Evolutionary conservation across 352 stramenopile genomes (phyloP).

Genomic region (Thalassiosira tumida): DNA sequence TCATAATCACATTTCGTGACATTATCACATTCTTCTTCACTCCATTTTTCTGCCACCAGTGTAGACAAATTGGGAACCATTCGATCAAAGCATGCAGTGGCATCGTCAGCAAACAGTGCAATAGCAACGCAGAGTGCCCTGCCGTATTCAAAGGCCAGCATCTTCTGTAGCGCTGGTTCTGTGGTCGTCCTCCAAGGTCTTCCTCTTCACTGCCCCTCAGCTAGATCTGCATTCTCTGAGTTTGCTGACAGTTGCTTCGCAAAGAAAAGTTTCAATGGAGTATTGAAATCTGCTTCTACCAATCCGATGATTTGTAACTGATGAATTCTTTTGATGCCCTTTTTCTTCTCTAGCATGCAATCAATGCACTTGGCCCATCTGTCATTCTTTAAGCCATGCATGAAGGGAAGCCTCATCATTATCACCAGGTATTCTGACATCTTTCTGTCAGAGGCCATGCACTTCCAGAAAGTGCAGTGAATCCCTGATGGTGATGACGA

Average conservation of each 20-base stretch:
- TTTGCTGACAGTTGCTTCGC: conserved; percentile 15
- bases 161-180: background rate
- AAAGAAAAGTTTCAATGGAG: conserved; percentile 38
- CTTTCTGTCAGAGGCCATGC: background rate
- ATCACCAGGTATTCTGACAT: conserved; percentile 35
- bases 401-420: conserved; percentile 57
- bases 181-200: background rate
- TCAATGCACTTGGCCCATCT: conserved; percentile 59
- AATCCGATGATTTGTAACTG: conserved; percentile 76
- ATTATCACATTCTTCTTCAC: background rate
- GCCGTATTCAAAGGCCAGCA: conserved; percentile 19
- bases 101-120: background rate
- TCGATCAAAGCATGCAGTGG: background rate
- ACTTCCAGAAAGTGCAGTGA: conserved; percentile 61
- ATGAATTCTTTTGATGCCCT: conserved; percentile 63
- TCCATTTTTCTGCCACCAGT: conserved; percentile 20
- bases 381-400: conserved; percentile 45
- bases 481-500: conserved; percentile 34
- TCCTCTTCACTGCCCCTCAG: conserved; percentile 4
- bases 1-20: background rate
- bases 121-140: background rate
- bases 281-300: conserved; percentile 73
- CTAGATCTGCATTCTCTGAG: conserved; percentile 12
- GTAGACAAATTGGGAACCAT: conserved; percentile 14
- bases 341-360: conserved; percentile 75